Evolutionary conservation across 495 filamentous ascomycete genomes (phyloP), one percentile per base, ranked within the genome.

Genomic region (Aspergillus biplanus): DNA sequence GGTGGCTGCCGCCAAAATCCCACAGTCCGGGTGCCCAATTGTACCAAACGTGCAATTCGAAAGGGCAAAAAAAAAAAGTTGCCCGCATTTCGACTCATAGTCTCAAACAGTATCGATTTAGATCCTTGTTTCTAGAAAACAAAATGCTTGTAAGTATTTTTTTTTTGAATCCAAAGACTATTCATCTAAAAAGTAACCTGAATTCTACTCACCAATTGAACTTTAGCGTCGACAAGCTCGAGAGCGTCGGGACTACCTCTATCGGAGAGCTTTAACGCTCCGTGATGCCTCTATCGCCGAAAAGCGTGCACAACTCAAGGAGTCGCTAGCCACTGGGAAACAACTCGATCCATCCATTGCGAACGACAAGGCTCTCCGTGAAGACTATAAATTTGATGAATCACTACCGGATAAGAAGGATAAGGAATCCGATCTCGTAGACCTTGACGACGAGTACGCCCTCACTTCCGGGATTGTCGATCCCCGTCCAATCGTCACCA

Each of bases 401-500:
- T 90, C 90, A 6, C 74, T 85, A 12, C 76, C 82, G 48, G 72
- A 82, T 16, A 80, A 84, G 52, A 86, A 92, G 42, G 70, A 74
- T 15, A 66, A 75, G 50, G 73, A 80, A 53, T 49, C 66, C 21
- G 74, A 77, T 33, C 59, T 68, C 9, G 72, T 93, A 48, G 89
- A 92, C 65, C 79, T 99, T n/a, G 95, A 99, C 73, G 95, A 99
- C 71, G 95, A 99, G 82, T 97, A 97, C 73, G 85, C 89, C 13
- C 85, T 92, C 59, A 86, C 95, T 3, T 92, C 88, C 42, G 93
- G 93, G 31, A 84, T 97, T 60, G 85, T 92, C 16, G 92, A 97
- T 63, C 93, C 92, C 39, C 85, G 93, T 56, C 87, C 94, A 12
- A 83, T 97, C n/a, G 90, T 98, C 61, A 97, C 94, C 11, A 98